Percentiles rank a stretch among this genome's conserved stretches.
Conservation (phyloP, 2,329 filamentous ascomycete species). For the Exserohilum rostratum region DNA sequence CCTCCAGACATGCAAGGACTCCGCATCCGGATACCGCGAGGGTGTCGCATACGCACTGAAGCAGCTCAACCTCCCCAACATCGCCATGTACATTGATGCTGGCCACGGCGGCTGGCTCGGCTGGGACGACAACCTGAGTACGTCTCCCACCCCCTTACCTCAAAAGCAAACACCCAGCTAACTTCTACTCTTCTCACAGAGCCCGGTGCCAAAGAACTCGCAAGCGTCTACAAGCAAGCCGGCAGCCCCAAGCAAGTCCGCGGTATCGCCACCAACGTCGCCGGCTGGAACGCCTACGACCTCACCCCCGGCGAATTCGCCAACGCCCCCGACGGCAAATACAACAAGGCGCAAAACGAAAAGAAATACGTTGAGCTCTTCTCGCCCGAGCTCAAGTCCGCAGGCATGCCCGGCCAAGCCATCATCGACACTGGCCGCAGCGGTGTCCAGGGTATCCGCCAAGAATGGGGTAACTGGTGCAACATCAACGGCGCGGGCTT, state of each 20-base stretch:
- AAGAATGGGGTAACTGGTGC: conserved; percentile 71
- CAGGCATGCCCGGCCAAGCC: conserved; percentile 61
- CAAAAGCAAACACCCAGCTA: too few species aligned
- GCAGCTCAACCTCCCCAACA: conserved; percentile 66
- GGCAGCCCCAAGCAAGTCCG: conserved; percentile 57
- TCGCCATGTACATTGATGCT: conserved; percentile 69
- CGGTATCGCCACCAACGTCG: conserved; percentile 63
- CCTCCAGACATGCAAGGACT: conserved; percentile 61
- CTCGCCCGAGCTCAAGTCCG: conserved; percentile 54
- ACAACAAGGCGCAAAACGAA: conserved; percentile 58
- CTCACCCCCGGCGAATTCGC: conserved; percentile 49
- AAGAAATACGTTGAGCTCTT: conserved; percentile 60
- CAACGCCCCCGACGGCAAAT: conserved; percentile 43
- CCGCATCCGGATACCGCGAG: conserved; percentile 62
- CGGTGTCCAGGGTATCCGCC: conserved; percentile 55
- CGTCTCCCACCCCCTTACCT: conserved; percentile 5
- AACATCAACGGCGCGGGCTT: conserved; percentile 70
- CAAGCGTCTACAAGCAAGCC: conserved; percentile 55
- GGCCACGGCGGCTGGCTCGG: conserved; percentile 71
- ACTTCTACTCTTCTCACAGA: too few species aligned
- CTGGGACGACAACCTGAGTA: conserved; percentile 65
- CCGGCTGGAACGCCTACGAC: conserved; percentile 65
- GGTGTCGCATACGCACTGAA: conserved; percentile 65
- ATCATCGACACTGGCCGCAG: conserved; percentile 66
- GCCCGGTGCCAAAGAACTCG: conserved; percentile 60